These are phyloP conservation scores for Tolypocladium sp. DNA, from an alignment of 2,329 filamentous ascomycete genomes.

Conservation along the genomic window DNA sequence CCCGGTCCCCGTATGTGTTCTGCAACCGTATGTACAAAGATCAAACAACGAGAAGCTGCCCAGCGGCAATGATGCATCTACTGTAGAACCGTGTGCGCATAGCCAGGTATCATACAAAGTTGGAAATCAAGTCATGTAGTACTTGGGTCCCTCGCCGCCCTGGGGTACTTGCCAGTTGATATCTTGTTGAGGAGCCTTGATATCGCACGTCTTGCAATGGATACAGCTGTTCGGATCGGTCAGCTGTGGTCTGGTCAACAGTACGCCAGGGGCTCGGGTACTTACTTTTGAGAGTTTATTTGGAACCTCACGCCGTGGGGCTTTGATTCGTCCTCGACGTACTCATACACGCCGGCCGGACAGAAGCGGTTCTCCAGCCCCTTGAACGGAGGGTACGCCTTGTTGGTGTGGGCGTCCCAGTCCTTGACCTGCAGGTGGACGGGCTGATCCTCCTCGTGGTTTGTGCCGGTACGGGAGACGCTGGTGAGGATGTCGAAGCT, in stretches of 20 bases:
- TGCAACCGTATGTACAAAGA: neutral
- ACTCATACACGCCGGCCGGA: constrained; percentile 95
- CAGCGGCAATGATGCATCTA: neutral
- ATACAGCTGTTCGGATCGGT: constrained; percentile 60
- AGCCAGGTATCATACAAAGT: neutral
- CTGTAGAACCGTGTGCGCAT: neutral
- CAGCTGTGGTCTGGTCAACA: constrained; percentile 3
- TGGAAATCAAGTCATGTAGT: constrained; percentile 53
- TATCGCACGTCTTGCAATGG: constrained; percentile 99
- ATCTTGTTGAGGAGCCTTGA: constrained; percentile 93
- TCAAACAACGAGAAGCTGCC: neutral
- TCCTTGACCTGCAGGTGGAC: constrained; percentile 92
- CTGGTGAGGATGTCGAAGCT: constrained; percentile 94
- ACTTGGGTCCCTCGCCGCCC: constrained; percentile 71
- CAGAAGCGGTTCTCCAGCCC: constrained; percentile 95
- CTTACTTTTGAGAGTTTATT: constrained; percentile 96
- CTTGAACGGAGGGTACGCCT: constrained; percentile 79
- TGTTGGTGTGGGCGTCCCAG: constrained; percentile 81
- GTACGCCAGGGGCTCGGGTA: constrained; percentile 14
- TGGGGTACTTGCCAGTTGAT: constrained; percentile 97
- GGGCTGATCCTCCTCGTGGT: constrained; percentile 97
- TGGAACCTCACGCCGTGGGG: constrained; percentile 87
- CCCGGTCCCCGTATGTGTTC: neutral
- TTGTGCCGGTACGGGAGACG: constrained; percentile 90
- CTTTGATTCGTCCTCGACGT: constrained; percentile 85